Conservation (phyloP, 140 eudicot genomes). For the Senecio squalidus region DNA sequence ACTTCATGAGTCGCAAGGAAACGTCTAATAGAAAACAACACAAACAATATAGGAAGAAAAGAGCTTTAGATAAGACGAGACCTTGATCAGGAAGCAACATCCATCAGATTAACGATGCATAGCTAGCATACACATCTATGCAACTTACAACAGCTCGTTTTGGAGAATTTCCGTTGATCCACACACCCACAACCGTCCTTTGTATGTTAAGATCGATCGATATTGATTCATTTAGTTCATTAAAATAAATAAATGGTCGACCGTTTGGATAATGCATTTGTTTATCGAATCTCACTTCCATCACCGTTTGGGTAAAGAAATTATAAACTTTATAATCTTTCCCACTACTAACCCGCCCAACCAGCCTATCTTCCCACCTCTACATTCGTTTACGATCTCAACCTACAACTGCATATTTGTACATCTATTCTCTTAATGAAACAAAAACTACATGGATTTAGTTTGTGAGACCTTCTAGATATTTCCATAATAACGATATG, state of each 20-base stretch:
- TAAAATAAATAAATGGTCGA: constrained; percentile 20
- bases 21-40: constrained; percentile 4
- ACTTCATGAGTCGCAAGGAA: constrained; percentile 14
- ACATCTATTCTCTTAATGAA: too few relatives aligned
- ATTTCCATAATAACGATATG: too few relatives aligned
- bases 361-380: too few relatives aligned
- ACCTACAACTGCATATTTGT: too few relatives aligned
- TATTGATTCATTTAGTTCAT: constrained; percentile 7
- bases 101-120: constrained; percentile 1
- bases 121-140: constrained; percentile 4
- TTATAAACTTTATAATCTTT: too few relatives aligned
- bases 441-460: too few relatives aligned
- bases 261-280: constrained; percentile 16
- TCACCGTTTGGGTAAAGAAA: too few relatives aligned
- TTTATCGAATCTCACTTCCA: neutral
- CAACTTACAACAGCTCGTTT: neutral
- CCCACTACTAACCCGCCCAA: too few relatives aligned
- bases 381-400: too few relatives aligned
- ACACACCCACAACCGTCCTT: neutral
- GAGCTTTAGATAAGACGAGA: neutral
- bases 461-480: too few relatives aligned
- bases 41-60: neutral
- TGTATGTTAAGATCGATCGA: constrained; percentile 22
- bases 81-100: neutral
- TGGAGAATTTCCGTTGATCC: constrained; percentile 3